Conservation (phyloP, 345 rosid genomes). For the Brassica juncea region DNA sequence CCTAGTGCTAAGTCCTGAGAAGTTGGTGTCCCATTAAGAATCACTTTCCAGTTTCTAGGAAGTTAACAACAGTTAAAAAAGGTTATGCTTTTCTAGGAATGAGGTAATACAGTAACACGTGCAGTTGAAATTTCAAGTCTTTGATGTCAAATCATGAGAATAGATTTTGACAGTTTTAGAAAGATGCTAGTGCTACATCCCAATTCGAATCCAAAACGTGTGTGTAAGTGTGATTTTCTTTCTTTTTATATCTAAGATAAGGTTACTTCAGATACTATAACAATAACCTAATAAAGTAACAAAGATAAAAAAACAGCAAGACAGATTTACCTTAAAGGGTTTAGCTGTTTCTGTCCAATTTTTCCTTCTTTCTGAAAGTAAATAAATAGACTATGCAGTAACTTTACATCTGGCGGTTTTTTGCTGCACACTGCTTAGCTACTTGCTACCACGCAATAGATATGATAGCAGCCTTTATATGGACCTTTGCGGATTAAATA, state of each 20-base stretch:
- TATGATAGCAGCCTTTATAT: conserved; percentile 44
- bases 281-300: conserved; percentile 21
- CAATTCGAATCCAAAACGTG: conserved; percentile 25
- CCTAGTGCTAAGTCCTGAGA: conserved; percentile 18
- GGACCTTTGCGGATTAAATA: neutral
- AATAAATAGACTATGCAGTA: neutral
- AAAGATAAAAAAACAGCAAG: neutral
- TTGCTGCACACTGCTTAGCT: conserved; percentile 9
- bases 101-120: conserved; percentile 21
- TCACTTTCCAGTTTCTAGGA: conserved; percentile 19
- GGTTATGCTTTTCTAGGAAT: neutral
- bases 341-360: neutral
- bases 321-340: conserved; percentile 7
- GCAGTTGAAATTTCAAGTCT: conserved; percentile 26
- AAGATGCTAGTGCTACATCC: conserved; percentile 1
- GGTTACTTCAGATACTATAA: conserved; percentile 4
- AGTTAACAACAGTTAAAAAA: conserved; percentile 7
- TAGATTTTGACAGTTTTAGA: conserved; percentile 8
- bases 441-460: neutral
- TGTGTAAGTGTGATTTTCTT: conserved; percentile 11
- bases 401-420: no score
- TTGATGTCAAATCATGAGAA: conserved; percentile 27
- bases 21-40: conserved; percentile 36
- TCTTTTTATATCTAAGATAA: conserved; percentile 36
- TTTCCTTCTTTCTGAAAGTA: neutral